phyloP scores from a whole-genome alignment of 2,329 filamentous ascomycete genomes.

The Sarocladium kiliense region DNA sequence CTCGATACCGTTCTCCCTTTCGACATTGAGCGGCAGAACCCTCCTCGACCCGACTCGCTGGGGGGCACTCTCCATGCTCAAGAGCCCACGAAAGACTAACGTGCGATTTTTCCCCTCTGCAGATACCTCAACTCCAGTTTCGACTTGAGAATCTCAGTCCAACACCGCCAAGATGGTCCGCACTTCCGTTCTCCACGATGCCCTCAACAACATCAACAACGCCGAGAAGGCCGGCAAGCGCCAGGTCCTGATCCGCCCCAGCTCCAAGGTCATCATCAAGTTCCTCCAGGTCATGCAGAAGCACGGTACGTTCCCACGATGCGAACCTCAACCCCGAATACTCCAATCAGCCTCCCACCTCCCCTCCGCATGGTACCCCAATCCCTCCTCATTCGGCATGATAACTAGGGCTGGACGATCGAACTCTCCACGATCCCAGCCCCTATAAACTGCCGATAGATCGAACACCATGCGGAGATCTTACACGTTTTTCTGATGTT shows the following conservation, averaged over 20 bases:
- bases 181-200: constrained; percentile 99
- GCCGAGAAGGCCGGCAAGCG: constrained; percentile 99
- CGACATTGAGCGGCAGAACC: constrained; percentile 66
- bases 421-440: constrained; percentile 76
- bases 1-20: constrained; percentile 58
- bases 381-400: constrained; percentile 68
- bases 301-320: constrained; percentile 71
- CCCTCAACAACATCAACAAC: constrained; percentile 99
- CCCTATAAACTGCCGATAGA: constrained; percentile 99
- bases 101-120: constrained; percentile 27
- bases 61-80: constrained; percentile 67
- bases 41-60: constrained; percentile 42
- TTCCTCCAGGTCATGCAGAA: constrained; percentile 99
- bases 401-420: constrained; percentile 98
- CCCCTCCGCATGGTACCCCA: background rate
- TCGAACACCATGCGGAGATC: constrained; percentile 67
- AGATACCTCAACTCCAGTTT: constrained; percentile 61
- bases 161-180: constrained; percentile 88
- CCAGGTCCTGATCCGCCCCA: constrained; percentile 95
- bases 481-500: constrained; percentile 87
- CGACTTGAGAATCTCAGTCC: constrained; percentile 75
- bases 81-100: constrained; percentile 58
- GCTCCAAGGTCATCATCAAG: constrained; percentile 99
- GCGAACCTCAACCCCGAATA: constrained; percentile 7
- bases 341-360: background rate